Conservation (phyloP, 495 filamentous ascomycete species). For the Xylaria cubensis region DNA sequence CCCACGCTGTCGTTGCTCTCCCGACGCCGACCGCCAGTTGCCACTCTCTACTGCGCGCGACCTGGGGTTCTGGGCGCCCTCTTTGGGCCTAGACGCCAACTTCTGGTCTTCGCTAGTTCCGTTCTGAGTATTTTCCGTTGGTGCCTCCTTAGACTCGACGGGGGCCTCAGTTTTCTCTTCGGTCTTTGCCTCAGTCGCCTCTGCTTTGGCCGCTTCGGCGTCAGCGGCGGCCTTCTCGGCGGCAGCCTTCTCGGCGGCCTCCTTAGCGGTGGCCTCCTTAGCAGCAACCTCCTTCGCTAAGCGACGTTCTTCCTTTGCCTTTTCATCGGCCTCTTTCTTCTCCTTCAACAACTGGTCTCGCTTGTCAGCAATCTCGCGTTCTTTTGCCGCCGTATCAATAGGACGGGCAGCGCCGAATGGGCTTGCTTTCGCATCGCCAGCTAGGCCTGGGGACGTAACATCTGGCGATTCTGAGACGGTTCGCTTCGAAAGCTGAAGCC, state of each 20-base stretch:
- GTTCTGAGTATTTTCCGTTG: conserved; percentile 30
- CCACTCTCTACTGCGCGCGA: conserved; percentile 56
- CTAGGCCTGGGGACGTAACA: conserved; percentile 52
- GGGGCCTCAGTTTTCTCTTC: conserved; percentile 36
- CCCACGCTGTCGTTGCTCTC: conserved; percentile 50
- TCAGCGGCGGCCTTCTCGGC: conserved; percentile 60
- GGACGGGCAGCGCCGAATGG: conserved; percentile 91
- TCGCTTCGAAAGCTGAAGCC: conserved; percentile 83
- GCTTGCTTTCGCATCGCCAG: conserved; percentile 77
- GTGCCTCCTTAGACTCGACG: conserved; percentile 35
- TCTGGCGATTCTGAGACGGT: conserved; percentile 77
- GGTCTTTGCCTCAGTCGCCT: conserved; percentile 28
- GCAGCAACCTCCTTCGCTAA: conserved; percentile 68
- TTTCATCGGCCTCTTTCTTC: conserved; percentile 89
- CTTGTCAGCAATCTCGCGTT: conserved; percentile 90
- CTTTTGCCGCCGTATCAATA: conserved; percentile 85
- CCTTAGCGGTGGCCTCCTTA: conserved; percentile 67
- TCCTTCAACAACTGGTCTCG: conserved; percentile 72
- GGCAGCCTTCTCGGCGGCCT: no score
- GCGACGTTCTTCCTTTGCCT: conserved; percentile 75
- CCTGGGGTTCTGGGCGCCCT: conserved; percentile 36
- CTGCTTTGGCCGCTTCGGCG: conserved; percentile 46
- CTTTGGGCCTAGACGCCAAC: conserved; percentile 36
- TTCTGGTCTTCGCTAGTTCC: conserved; percentile 44
- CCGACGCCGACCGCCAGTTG: conserved; percentile 58